Base-by-base conservation (phyloP, 2,329 filamentous ascomycete species). In the Fusarium burgessii region DNA sequence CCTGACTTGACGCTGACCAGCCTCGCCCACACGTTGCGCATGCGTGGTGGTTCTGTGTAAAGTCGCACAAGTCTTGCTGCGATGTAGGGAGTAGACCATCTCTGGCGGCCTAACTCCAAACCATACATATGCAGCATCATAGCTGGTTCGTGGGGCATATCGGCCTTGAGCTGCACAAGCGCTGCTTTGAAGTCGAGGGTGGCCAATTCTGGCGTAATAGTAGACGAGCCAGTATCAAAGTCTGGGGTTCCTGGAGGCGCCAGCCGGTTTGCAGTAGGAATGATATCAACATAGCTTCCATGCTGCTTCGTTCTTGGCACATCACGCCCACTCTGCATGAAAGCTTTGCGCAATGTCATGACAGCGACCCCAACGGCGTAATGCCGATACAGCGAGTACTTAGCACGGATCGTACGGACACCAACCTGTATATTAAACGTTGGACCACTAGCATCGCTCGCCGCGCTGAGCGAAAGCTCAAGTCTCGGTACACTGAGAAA, bases 381-480 rank as follows among this genome's bases (percentile, higher is more conserved):
- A 78, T 97, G 95, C 6, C 95, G 91, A 79, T 97, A 97, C 0
- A 99, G 87, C 1, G 97, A 99, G 78, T 98, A 98, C 54, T 97
- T 92, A 11, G 97, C 77, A 66, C 93, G 89, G 4, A 99, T 82
- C 9, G 92, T 93, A 72, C 92, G 92, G 23, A 96, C 87, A 56
- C 92, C 89, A 0, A 93, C 92, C 72, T 97, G 94, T 45, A 98
- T 82, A 77, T 98, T 94, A 77, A 98, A 93, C 9, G 97, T 86
- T 0, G 94, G 93, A 0, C 95, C 95, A 76, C 97, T 93, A 33
- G 89, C 89, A 79, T 99, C 96, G 71, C 93, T 97, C 7, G 90
- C 86, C 0, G 96, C 97, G 32, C 92, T 94, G 60, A 98, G 88
- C 2, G 93, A 92, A 32, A 98, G 85, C 78, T 99, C 96, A 73